phyloP scores from a whole-genome alignment of 371 early-diverging fungal species.

The Mortierella sp. region DNA sequence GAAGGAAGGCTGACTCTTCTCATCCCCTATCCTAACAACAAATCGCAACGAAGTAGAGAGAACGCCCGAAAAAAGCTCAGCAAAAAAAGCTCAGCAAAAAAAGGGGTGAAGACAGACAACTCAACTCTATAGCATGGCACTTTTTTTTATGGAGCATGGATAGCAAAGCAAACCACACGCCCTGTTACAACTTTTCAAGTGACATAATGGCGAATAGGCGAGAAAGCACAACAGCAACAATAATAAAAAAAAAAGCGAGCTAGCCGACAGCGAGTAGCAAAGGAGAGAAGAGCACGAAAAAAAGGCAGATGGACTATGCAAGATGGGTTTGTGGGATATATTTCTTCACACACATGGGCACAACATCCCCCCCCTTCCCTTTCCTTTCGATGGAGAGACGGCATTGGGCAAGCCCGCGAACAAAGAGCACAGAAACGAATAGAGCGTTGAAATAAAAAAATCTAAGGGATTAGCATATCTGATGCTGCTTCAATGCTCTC shows the following conservation, averaged over 20 bases:
- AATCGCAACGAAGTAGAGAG: neutral
- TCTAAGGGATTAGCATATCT: neutral
- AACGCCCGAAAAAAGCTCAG: neutral
- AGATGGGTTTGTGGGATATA: neutral
- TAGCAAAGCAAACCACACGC: neutral
- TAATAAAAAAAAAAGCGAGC: neutral
- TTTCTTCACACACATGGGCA: neutral
- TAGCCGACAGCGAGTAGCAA: no score
- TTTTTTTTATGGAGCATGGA: neutral
- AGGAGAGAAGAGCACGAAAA: neutral
- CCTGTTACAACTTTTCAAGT: neutral
- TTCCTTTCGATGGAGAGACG: neutral
- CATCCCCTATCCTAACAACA: neutral
- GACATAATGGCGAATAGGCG: neutral
- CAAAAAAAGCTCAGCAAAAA: no score
- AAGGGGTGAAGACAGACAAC: neutral
- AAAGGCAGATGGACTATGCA: constrained; percentile 1
- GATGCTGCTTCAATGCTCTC: neutral
- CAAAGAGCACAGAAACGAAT: constrained; percentile 1
- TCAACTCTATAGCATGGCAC: neutral
- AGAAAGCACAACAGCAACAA: neutral
- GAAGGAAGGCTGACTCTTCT: neutral
- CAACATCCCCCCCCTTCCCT: neutral
- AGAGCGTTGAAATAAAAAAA: neutral
- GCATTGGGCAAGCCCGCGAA: neutral